Evolutionary conservation across 768 basidiomycete species (phyloP), one percentile per base, ranked within the genome.

Genomic region (Boletellus emodensis): DNA sequence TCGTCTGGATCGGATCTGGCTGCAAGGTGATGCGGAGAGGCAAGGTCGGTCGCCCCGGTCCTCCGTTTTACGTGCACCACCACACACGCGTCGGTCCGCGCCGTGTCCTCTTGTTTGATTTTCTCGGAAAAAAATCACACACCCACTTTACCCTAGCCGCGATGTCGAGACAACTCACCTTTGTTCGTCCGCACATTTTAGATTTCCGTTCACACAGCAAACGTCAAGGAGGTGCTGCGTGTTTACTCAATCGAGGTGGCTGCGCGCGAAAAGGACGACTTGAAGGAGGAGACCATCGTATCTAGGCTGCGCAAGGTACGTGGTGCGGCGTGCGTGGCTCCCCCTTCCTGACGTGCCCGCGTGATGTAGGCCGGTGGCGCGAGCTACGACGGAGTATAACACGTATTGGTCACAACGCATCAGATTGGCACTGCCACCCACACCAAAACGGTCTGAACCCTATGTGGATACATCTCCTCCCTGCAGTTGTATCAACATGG

Each of bases 21-120:
- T 89, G 90, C 71, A 93, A 91, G 72, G 79, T 94, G 55, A 92
- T 95, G 93, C 79, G 94, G 54, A 87, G 85, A 72, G 94, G 86
- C 38, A 94, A 92, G 83, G 89, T 90, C 50, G 57, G 78, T 69
- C 35, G 14, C 41, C 41, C 32, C 37, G 37, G 26, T 37, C 52
- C 59, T 44, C 30, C 42, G 36, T 44, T 56, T 56, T 56, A 61
- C 59, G 60, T 62, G 40, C 42, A 2, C 38, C 40, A 40, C 49
- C 43, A 55, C 53, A 54, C 53, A 33, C 58, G 59, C 43, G 49
- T 47, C 56, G 55, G 48, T 53, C 57, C 49, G 48, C 41, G 52
- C 48, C 26, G 17, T 33, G 48, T 55, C 49, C 40, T 50, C 40
- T 35, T 54, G 50, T 45, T 48, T 44, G 34, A 26, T 28, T 49